Percentiles rank a stretch among this genome's conserved stretches.
These are phyloP conservation scores for Crepidotus variabilis DNA, from an alignment of 768 basidiomycete species.

Conservation along the genomic window DNA sequence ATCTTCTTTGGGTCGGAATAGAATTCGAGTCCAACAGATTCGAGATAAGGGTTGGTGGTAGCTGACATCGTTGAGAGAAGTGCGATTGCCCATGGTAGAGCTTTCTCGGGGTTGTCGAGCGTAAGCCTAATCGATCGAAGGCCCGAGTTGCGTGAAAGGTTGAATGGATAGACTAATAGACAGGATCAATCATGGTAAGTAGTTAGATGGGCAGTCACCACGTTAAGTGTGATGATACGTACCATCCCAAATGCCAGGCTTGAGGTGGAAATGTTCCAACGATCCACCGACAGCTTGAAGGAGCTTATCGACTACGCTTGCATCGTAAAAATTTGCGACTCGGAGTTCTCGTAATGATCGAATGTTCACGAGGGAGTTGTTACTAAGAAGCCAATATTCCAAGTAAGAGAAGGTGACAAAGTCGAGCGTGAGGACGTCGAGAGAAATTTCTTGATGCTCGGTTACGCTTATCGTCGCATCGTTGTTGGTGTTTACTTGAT, in stretches of 20 bases:
- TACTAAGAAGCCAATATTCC: slow-evolving; percentile 34
- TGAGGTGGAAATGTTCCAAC: slow-evolving; percentile 40
- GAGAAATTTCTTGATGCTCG: slow-evolving; percentile 11
- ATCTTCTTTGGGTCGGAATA: slow-evolving; percentile 35
- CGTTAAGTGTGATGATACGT: slow-evolving; percentile 13
- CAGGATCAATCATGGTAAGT: neutral
- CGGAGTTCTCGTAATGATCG: slow-evolving; percentile 36
- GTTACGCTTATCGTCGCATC: slow-evolving; percentile 1
- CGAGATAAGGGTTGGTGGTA: slow-evolving; percentile 14
- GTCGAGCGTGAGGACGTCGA: slow-evolving; percentile 38
- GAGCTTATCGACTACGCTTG: slow-evolving; percentile 30
- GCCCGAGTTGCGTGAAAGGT: slow-evolving; percentile 29
- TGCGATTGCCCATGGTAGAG: slow-evolving; percentile 33
- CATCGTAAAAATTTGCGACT: slow-evolving; percentile 36
- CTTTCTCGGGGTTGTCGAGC: slow-evolving; percentile 33
- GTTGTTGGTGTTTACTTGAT: neutral
- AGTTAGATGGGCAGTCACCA: neutral
- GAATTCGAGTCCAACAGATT: slow-evolving; percentile 36
- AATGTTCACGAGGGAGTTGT: slow-evolving; percentile 29
- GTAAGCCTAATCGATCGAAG: slow-evolving; percentile 38
- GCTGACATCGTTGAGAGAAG: slow-evolving; percentile 20
- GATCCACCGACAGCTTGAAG: slow-evolving; percentile 29
- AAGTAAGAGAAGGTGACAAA: slow-evolving; percentile 33
- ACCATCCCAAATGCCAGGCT: slow-evolving; percentile 39
- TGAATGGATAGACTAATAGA: slow-evolving; percentile 29